Evolutionary conservation across 2,329 filamentous ascomycete genomes (phyloP).

Genomic region (Curvularia sp.): DNA sequence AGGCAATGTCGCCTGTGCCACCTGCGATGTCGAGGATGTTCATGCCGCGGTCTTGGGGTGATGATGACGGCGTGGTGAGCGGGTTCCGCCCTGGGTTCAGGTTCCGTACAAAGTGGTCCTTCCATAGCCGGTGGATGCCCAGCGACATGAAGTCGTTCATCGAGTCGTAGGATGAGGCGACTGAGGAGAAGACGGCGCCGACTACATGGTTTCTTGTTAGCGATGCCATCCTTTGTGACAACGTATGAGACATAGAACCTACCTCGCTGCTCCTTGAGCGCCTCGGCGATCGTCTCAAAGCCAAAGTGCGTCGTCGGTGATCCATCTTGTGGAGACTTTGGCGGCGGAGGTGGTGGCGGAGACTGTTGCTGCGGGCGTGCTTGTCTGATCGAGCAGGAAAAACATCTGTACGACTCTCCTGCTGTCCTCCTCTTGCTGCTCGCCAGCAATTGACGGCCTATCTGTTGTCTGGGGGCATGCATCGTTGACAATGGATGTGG

Average conservation of each 20-base stretch:
- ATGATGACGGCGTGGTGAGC: constrained; percentile 44
- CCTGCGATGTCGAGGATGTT: constrained; percentile 94
- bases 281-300: constrained; percentile 82
- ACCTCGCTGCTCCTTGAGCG: constrained; percentile 76
- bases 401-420: constrained; percentile 55
- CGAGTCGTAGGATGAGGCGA: constrained; percentile 91
- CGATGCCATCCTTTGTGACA: constrained; percentile 8
- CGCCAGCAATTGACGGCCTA: constrained; percentile 44
- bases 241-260: constrained; percentile 11
- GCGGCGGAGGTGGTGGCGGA: constrained; percentile 27
- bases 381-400: constrained; percentile 57
- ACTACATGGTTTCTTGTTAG: constrained; percentile 60
- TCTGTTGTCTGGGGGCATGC: constrained; percentile 35
- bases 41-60: constrained; percentile 57
- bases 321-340: constrained; percentile 51
- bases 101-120: constrained; percentile 91
- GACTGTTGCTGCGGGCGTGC: constrained; percentile 49
- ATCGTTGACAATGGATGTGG: constrained; percentile 28
- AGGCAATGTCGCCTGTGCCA: constrained; percentile 96
- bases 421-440: constrained; percentile 19
- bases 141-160: constrained; percentile 99
- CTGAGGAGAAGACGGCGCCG: constrained; percentile 89
- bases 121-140: constrained; percentile 96
- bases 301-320: constrained; percentile 83
- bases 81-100: constrained; percentile 78